Base-by-base conservation (phyloP, 2,329 filamentous ascomycete species). In the Plenodomus lindquistii region DNA sequence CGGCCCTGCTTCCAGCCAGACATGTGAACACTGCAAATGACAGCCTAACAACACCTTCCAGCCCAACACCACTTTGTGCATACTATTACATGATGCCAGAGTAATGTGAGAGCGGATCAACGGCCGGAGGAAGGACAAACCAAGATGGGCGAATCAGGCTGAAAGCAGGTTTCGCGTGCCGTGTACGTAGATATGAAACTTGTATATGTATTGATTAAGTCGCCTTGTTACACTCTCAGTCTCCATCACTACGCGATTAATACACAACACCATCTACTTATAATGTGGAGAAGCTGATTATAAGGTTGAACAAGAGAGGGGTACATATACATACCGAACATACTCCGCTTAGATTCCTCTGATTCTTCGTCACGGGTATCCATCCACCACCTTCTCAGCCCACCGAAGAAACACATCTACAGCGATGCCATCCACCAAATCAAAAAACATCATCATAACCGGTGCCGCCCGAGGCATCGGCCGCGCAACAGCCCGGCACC, bases 401-500 rank as follows among this genome's bases (percentile, higher is more conserved):
- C n/a, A 31, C 16, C 19, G 29, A 18, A n/a, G n/a, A n/a, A n/a
- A n/a, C n/a, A n/a, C n/a, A n/a, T n/a, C 16, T 37, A 2, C 20
- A 34, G 49, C 31, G 4, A 63, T 63, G 60, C 52, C 56, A 1
- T 54, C 53, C 9, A 50, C 54, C 2, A 59, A 43, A 21, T 55
- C 54, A 50, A 62, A 66, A 40, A 66, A 64, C 43, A 63, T 66
- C 39, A 63, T 74, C 57, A 67, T 74, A 44, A 71, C 69, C 17
- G 75, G 75, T 22, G 75, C 69, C 22, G 74, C 73, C 2, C 67
- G 72, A 42, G 76, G 76, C 34, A 75, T 79, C 44, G 75, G 77
- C 36, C 71, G 76, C 40, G 70, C 66, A 42, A 66, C 76, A 38
- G 67, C 73, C 29, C 73, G 75, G 11, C 70, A 73, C 45, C 71